Conservation (phyloP, 2,329 filamentous ascomycete genomes). For the Corynespora cassiicola region DNA sequence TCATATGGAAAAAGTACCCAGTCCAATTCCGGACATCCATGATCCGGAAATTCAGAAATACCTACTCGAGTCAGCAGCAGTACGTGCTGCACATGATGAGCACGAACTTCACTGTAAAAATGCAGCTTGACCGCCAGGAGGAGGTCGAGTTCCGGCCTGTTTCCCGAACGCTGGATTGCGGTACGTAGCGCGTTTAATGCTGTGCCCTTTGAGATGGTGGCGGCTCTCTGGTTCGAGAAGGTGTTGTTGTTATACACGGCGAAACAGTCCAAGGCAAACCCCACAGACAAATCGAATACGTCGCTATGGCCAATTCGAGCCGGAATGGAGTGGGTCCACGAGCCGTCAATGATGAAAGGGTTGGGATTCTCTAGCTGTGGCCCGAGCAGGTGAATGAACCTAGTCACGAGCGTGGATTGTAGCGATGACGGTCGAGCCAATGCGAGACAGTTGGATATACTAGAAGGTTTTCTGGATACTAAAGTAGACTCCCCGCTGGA, state of each 20-base stretch:
- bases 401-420: constrained; percentile 6
- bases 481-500: neutral
- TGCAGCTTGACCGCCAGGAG: constrained; percentile 12
- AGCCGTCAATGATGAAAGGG: constrained; percentile 7
- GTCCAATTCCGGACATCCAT: constrained; percentile 3
- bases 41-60: constrained; percentile 5
- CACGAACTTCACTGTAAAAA: constrained; percentile 7
- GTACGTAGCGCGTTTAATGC: constrained; percentile 9
- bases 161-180: neutral
- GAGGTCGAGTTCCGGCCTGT: constrained; percentile 2
- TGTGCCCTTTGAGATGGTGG: constrained; percentile 2
- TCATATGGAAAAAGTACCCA: constrained; percentile 1
- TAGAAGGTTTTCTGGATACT: neutral
- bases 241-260: constrained; percentile 1
- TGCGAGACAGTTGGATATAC: too few relatives aligned
- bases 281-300: constrained; percentile 10
- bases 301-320: constrained; percentile 7
- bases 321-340: constrained; percentile 11
- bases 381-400: constrained; percentile 9
- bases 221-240: constrained; percentile 1
- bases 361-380: constrained; percentile 2
- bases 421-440: constrained; percentile 1
- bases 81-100: neutral
- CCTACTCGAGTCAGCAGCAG: constrained; percentile 4
- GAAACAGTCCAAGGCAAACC: constrained; percentile 13